Conservation (phyloP, 176 grass and related monocot species). For the Eragrostis nindensis region DNA sequence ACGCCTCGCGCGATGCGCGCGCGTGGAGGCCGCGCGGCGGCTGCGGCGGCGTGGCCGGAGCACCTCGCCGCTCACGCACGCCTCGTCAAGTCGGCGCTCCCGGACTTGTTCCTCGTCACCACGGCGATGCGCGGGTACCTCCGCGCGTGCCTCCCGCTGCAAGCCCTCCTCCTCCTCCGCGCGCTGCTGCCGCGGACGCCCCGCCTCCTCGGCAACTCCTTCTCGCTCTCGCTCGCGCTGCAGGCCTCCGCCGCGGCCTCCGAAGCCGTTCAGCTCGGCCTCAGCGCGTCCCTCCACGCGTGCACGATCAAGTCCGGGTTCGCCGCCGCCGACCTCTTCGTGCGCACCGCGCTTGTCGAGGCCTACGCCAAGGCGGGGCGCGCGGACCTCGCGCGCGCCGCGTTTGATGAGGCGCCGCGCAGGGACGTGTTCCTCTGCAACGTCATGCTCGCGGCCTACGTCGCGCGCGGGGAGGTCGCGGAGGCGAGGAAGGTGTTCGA, state of each 20-base stretch:
- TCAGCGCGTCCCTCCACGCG: slow-evolving; percentile 46
- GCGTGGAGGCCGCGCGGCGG: not conserved
- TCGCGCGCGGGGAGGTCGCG: slow-evolving; percentile 26
- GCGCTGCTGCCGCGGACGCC: slow-evolving; percentile 45
- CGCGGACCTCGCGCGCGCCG: slow-evolving; percentile 38
- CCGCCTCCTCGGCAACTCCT: slow-evolving; percentile 48
- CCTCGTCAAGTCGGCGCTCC: slow-evolving; percentile 49
- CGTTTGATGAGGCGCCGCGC: slow-evolving; percentile 60
- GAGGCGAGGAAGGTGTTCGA: slow-evolving; percentile 65
- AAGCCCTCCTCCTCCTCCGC: slow-evolving; percentile 46
- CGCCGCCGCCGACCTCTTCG: slow-evolving; percentile 63
- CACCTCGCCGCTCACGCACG: slow-evolving; percentile 49
- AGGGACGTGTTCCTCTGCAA: slow-evolving; percentile 65
- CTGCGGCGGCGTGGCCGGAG: slow-evolving; percentile 29
- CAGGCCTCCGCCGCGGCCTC: slow-evolving; percentile 33
- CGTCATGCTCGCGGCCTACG: slow-evolving; percentile 63
- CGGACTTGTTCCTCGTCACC: slow-evolving; percentile 49
- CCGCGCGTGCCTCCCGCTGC: slow-evolving; percentile 37
- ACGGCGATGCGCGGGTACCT: slow-evolving; percentile 57
- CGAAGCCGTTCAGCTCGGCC: not conserved
- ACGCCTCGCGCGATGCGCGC: slow-evolving; percentile 43
- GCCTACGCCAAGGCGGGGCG: slow-evolving; percentile 57
- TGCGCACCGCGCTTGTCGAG: slow-evolving; percentile 73
- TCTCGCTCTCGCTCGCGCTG: slow-evolving; percentile 58
- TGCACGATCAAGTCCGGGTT: slow-evolving; percentile 56